phyloP scores from a whole-genome alignment of 805 yeast genomes.

The Wickerhamiella occidentalis region DNA sequence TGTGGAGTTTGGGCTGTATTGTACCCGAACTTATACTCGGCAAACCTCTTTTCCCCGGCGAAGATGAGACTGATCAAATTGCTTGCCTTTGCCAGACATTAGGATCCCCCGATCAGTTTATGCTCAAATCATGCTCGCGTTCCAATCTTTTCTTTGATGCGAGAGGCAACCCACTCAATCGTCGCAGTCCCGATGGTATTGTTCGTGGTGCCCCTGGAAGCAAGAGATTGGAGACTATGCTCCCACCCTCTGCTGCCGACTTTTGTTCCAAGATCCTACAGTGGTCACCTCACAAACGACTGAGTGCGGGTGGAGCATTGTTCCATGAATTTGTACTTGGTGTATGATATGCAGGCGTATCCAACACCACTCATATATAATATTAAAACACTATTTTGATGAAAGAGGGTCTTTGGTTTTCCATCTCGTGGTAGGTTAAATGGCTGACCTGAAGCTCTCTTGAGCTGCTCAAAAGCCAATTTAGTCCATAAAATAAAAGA shows the following conservation, averaged over 20 bases:
- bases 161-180: conserved; percentile 25
- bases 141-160: conserved; percentile 30
- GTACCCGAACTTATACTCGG: conserved; percentile 89
- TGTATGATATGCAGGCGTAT: conserved; percentile 6
- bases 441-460: not conserved
- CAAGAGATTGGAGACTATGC: conserved; percentile 12
- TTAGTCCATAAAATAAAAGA: too few relatives aligned
- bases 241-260: conserved; percentile 20
- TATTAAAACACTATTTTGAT: too few relatives aligned
- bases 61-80: conserved; percentile 74
- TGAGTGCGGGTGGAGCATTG: conserved; percentile 29
- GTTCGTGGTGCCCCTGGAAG: conserved; percentile 17
- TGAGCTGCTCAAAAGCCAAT: too few relatives aligned
- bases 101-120: conserved; percentile 65
- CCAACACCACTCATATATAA: not conserved
- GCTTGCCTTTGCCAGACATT: conserved; percentile 80
- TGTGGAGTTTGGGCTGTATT: conserved; percentile 97
- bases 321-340: conserved; percentile 29
- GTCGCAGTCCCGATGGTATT: conserved; percentile 16
- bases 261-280: conserved; percentile 51
- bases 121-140: conserved; percentile 28
- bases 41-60: conserved; percentile 91
- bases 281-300: conserved; percentile 52
- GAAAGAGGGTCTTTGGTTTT: too few relatives aligned
- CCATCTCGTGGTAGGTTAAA: too few relatives aligned